phyloP scores from a whole-genome alignment of 306 rosid species.

The Comarum palustre region DNA sequence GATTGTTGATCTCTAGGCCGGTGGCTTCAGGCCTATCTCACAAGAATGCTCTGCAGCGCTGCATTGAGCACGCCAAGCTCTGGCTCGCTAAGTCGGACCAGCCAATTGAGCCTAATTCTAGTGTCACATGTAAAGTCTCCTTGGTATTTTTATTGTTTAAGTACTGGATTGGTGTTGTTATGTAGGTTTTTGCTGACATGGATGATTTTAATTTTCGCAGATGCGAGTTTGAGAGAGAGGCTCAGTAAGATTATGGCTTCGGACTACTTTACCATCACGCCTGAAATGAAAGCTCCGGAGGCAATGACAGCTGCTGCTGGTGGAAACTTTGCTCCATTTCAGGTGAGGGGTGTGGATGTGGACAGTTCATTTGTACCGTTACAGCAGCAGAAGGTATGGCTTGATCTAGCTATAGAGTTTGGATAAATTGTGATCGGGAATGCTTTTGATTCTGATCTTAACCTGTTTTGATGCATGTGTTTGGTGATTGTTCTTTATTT shows the following conservation, averaged over 20 bases:
- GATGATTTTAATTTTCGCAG: conserved; percentile 29
- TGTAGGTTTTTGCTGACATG: not conserved
- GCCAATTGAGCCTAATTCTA: conserved; percentile 59
- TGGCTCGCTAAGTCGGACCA: conserved; percentile 69
- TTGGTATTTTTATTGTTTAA: not conserved
- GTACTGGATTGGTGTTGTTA: not conserved
- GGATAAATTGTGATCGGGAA: not conserved
- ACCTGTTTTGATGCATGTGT: not conserved
- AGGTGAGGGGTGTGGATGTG: conserved; percentile 55
- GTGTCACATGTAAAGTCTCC: conserved; percentile 55
- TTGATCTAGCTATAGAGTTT: conserved; percentile 4
- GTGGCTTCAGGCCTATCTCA: conserved; percentile 80
- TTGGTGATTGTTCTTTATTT: not conserved
- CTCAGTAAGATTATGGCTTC: conserved; percentile 84
- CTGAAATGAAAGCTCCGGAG: conserved; percentile 84
- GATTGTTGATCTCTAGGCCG: conserved; percentile 71
- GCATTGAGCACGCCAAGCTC: conserved; percentile 83
- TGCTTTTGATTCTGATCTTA: not conserved
- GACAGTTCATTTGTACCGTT: conserved; percentile 52
- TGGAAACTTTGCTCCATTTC: conserved; percentile 67
- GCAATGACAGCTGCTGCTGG: conserved; percentile 81
- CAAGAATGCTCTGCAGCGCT: conserved; percentile 68
- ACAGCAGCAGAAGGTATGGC: conserved; percentile 64
- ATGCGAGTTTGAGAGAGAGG: conserved; percentile 78
- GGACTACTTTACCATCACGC: conserved; percentile 74